Conservation (phyloP, 2,329 filamentous ascomycete species). For the Blastomyces gilchristii region DNA sequence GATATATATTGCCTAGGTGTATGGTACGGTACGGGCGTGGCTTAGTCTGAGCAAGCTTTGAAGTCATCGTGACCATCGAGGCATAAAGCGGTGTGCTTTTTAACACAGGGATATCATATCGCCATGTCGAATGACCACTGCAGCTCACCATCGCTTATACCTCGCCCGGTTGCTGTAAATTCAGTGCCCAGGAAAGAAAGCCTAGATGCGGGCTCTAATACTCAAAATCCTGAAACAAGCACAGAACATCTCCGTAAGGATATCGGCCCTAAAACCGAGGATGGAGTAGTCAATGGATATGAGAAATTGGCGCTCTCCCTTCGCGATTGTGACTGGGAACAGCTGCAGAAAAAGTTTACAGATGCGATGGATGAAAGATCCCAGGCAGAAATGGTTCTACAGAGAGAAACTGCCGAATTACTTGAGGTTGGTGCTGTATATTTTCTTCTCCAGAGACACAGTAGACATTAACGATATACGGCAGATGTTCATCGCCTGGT, state of each 20-base stretch:
- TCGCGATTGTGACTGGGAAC: slow-evolving; percentile 60
- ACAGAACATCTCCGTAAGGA: neutral
- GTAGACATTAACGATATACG: slow-evolving; percentile 1
- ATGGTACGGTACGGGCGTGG: neutral
- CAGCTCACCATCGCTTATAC: neutral
- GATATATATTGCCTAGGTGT: neutral
- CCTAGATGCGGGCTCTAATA: neutral
- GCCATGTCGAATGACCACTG: neutral
- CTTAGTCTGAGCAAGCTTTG: neutral
- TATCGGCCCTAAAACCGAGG: neutral
- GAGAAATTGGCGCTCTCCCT: slow-evolving; percentile 26
- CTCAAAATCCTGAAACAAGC: neutral
- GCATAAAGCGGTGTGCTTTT: neutral
- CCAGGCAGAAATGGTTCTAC: slow-evolving; percentile 52
- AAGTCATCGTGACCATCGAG: neutral
- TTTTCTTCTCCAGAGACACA: neutral
- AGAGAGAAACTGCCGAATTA: slow-evolving; percentile 58
- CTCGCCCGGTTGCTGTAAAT: neutral
- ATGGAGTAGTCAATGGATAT: slow-evolving; percentile 16
- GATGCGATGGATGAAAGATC: slow-evolving; percentile 54
- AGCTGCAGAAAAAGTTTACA: slow-evolving; percentile 61
- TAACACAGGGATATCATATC: neutral
- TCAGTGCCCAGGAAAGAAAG: neutral
- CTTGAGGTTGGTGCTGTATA: slow-evolving; percentile 44
- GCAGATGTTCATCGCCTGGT: slow-evolving; percentile 74